phyloP scores from a whole-genome alignment of 805 yeast genomes.

The Candida vartiovaarae region DNA sequence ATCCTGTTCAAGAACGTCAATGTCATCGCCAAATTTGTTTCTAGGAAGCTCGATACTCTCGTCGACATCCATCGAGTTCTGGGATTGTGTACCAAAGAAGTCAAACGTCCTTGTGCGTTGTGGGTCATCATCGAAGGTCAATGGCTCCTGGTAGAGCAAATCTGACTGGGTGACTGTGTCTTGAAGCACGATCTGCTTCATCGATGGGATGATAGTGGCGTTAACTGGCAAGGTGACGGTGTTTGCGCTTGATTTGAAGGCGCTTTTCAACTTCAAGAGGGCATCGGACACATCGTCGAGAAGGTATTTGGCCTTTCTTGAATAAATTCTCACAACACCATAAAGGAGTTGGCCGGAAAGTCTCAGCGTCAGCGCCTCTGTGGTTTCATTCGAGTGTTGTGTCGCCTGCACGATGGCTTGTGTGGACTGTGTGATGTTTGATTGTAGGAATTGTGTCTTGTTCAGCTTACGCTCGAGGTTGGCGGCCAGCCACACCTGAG shows the following conservation, averaged over 20 bases:
- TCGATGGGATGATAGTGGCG: conserved; percentile 52
- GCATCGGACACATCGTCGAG: conserved; percentile 81
- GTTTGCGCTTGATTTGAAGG: conserved; percentile 42
- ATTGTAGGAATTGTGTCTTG: conserved; percentile 62
- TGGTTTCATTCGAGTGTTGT: conserved; percentile 12
- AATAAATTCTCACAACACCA: conserved; percentile 83
- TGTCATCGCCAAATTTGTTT: conserved; percentile 28
- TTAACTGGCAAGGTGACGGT: conserved; percentile 54
- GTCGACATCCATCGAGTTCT: conserved; percentile 29
- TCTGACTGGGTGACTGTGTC: conserved; percentile 79
- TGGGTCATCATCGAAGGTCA: conserved; percentile 26
- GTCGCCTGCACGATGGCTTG: conserved; percentile 51
- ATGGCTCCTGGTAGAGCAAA: conserved; percentile 58
- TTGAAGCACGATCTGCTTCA: conserved; percentile 53
- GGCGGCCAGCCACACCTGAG: conserved; percentile 90
- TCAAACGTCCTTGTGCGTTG: conserved; percentile 11
- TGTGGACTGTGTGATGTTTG: conserved; percentile 63
- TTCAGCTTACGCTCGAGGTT: conserved; percentile 74
- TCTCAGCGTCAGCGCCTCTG: conserved; percentile 66
- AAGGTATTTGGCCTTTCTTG: conserved; percentile 75
- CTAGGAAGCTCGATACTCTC: conserved; percentile 66
- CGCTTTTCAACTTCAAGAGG: conserved; percentile 58
- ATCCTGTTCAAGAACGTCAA: conserved; percentile 25
- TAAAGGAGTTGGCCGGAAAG: conserved; percentile 79
- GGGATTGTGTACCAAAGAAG: conserved; percentile 13